Base-by-base conservation (phyloP, 768 basidiomycete species). In the Neoboletus magnificus region DNA sequence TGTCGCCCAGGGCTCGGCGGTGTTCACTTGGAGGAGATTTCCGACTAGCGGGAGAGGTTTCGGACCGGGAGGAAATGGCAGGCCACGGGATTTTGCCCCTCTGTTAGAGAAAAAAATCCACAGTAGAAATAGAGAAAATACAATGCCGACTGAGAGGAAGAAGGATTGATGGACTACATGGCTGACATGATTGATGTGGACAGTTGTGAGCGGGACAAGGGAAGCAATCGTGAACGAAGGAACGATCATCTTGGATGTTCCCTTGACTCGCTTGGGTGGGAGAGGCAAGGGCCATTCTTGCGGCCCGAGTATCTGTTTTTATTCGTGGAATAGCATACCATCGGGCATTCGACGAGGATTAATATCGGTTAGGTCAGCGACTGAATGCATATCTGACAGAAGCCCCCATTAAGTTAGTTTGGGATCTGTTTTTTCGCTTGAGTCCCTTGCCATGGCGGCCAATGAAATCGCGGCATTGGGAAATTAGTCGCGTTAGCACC, bases 1-100 rank as follows among this genome's bases (percentile, higher is more conserved):
- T n/a, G 70, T 66, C 32, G 72, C 41, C 72, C 72, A 74, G 5
- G 73, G 69, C n/a, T 64, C 54, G 13, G 64, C 29, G 2, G 59
- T 54, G 45, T 72, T 66, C 37, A 73, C 29, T 37, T 67, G 63
- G 47, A 56, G 52, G 37, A 67, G 25, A 55, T 69, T 68, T 41
- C 70, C 70, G 33, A 71, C 40, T 20, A 71, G 37, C 7, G 71
- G 71, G 16, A 71, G 56, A 20, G 72, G 55, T 52, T 57, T 64
- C 0, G 70, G 71, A n/a, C 70, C 70, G n/a, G 71, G 70, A 11
- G 70, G 71, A 6, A 62, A 50, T 20, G 60, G 61, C 18, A 63
- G 18, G 29, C 49, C 56, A 27, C 33, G 30, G 15, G 51, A 18
- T 18, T 40, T 62, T 35, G 55, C 7, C 46, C 33, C 49, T 33